Evolutionary conservation across 345 rosid species (phyloP), one percentile per base, ranked within the genome.

Genomic region (Hevea brasiliensis): DNA sequence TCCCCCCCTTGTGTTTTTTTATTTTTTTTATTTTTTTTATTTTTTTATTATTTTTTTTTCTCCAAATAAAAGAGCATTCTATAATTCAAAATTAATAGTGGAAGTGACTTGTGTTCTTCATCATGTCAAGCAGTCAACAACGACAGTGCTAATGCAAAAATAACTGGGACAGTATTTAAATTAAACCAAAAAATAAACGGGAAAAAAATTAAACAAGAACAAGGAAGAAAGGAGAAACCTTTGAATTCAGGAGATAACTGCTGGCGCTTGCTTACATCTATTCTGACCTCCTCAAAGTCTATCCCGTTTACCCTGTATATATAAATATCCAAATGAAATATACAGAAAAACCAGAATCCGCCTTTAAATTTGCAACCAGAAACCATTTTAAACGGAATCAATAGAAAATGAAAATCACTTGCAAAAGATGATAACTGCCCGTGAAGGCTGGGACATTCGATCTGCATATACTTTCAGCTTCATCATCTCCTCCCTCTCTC

Each of bases 351-450:
- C 29, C 40, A 48, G 32, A 41, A 20, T 14, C 65, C n/a, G 23
- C 58, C 13, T 26, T 11, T 23, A n/a, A 47, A 56, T 8, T 65
- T 21, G 37, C 68, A 42, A 29, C 12, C 4, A 24, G 2, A 45
- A 26, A 64, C 18, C 14, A 44, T 68, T n/a, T 35, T n/a, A 48
- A 71, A 27, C 18, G 10, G 45, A 61, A 69, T 21, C 26, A 8
- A 64, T 4, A 17, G 66, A 17, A 45, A 50, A 24, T 13, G 58
- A 32, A 32, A 32, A 32, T 32, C 84, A 94, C 98, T 92, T 92
- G 98, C 98, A 94, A 87, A 94, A 88, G 82, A 94, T 84, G 71
- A 92, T 40, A 8, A 92, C 71, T 35, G 93, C 97, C 3, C 96
- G 88, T 66, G 90, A 81, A 12, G 98, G 98, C 89, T 89, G 92